Base-by-base conservation (phyloP, 2,329 filamentous ascomycete genomes). In the Fusarium setosum region DNA sequence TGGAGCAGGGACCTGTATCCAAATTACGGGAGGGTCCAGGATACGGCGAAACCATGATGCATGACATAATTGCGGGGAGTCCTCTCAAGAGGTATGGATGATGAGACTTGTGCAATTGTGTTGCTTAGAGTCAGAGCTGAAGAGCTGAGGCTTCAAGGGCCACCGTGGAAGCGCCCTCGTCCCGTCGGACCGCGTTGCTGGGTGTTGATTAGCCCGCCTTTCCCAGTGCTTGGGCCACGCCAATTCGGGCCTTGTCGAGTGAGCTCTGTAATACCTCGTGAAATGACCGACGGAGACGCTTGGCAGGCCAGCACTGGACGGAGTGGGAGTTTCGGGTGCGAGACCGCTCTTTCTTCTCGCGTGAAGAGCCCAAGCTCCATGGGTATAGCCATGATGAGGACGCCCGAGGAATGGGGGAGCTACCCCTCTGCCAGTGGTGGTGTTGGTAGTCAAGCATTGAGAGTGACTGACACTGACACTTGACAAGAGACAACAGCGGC, bases 41-140 rank as follows among this genome's bases (percentile, higher is more conserved):
- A 77, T 77, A 73, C 69, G 69, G 64, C 68, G 69, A 73, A 71
- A 73, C 69, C 69, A 73, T 73, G 75, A 76, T 76, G 79, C 80
- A 81, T 81, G 80, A 80, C 79, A 82, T 81, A 81, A 81, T 81
- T 80, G 75, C 76, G 76, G 74, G 73, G 76, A 74, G 70, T 50
- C 55, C 63, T 54, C 48, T 47, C 54, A 60, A 64, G 58, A 60
- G 59, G 67, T 64, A 59, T 64, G 61, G 54, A 65, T 58, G 38
- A 60, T 63, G 64, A 63, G 64, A 57, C 58, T 52, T 49, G 61
- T 37, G 34, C 29, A 51, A 37, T 48, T 35, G 31, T 44, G 37
- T 56, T 60, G 53, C 35, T 53, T 37, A 20, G 41, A 57, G 61
- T 57, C 44, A 59, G 58, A 69, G 63, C 68, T 65, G 59, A 62